Conservation (phyloP, 805 yeast species). For the Zygosaccharomyces rouxii region DNA sequence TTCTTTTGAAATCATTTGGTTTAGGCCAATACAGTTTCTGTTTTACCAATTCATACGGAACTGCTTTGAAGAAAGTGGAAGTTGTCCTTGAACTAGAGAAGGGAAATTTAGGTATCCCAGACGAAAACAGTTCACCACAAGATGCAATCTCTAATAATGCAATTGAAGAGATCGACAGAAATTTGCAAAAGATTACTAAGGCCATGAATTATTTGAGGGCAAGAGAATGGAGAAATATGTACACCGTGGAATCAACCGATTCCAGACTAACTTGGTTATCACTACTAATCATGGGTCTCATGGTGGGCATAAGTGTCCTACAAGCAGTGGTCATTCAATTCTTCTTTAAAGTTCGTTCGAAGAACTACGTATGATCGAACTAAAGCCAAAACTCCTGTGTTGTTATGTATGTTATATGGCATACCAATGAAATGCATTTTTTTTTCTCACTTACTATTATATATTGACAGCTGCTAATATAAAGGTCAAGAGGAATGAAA, state of each 20-base stretch:
- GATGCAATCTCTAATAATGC: slow-evolving; percentile 52
- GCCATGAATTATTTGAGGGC: slow-evolving; percentile 85
- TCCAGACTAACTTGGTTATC: slow-evolving; percentile 75
- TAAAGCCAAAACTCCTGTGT: not conserved
- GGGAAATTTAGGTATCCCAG: slow-evolving; percentile 26
- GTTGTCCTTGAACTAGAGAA: slow-evolving; percentile 53
- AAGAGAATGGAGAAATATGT: slow-evolving; percentile 94
- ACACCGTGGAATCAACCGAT: slow-evolving; percentile 79
- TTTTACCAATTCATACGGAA: slow-evolving; percentile 59
- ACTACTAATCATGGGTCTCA: slow-evolving; percentile 61
- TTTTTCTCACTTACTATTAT: slow-evolving; percentile 6
- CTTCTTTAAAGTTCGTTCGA: slow-evolving; percentile 56
- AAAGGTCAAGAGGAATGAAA: slow-evolving; percentile 25
- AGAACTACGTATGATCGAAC: slow-evolving; percentile 35
- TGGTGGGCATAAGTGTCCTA: slow-evolving; percentile 70
- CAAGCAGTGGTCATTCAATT: slow-evolving; percentile 81
- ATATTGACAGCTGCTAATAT: slow-evolving; percentile 27
- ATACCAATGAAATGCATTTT: slow-evolving; percentile 2
- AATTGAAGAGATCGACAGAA: slow-evolving; percentile 53
- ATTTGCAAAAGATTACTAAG: slow-evolving; percentile 53
- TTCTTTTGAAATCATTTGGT: slow-evolving; percentile 51
- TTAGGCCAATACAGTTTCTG: slow-evolving; percentile 64
- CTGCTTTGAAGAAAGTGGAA: slow-evolving; percentile 61
- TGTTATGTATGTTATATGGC: not conserved
- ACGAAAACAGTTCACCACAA: slow-evolving; percentile 43